Conservation (phyloP, 768 basidiomycete genomes). For the Termitomyces bulborhizus region DNA sequence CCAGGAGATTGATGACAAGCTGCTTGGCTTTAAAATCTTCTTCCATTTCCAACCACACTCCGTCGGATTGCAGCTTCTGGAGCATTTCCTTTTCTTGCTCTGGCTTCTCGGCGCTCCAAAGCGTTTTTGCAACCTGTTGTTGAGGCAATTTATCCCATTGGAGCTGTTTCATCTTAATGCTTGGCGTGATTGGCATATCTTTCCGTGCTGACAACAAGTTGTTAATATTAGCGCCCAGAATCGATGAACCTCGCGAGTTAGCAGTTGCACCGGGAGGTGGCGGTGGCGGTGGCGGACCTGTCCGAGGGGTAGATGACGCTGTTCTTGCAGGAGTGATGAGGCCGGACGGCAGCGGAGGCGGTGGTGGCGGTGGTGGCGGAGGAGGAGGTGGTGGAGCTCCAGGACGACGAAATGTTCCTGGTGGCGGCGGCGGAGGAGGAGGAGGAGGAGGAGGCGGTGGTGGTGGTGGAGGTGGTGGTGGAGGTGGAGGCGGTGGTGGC, state of each 20-base stretch:
- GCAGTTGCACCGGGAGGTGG: constrained; percentile 31
- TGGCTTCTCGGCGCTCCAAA: constrained; percentile 73
- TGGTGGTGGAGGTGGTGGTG: background rate
- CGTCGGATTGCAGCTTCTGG: constrained; percentile 73
- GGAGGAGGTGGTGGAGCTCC: constrained; percentile 27
- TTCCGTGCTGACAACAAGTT: constrained; percentile 64
- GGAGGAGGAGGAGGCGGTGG: constrained; percentile 8
- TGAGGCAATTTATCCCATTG: constrained; percentile 99
- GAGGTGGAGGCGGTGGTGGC: background rate
- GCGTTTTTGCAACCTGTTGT: constrained; percentile 74
- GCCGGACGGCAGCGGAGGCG: constrained; percentile 26
- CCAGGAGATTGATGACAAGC: constrained; percentile 84
- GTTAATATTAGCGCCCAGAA: constrained; percentile 48
- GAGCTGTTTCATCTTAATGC: constrained; percentile 93
- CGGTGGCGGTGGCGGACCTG: constrained; percentile 29
- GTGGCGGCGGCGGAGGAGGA: constrained; percentile 16
- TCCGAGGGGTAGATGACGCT: constrained; percentile 21
- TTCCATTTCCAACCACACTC: constrained; percentile 95
- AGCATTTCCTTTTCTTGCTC: constrained; percentile 77
- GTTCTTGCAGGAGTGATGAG: constrained; percentile 14
- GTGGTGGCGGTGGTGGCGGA: constrained; percentile 31
- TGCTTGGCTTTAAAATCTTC: constrained; percentile 97
- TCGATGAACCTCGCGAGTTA: constrained; percentile 49
- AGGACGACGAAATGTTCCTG: constrained; percentile 20
- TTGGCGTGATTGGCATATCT: constrained; percentile 78